phyloP scores from a whole-genome alignment of 2,329 filamentous ascomycete genomes.

The Microsporum audouinii region DNA sequence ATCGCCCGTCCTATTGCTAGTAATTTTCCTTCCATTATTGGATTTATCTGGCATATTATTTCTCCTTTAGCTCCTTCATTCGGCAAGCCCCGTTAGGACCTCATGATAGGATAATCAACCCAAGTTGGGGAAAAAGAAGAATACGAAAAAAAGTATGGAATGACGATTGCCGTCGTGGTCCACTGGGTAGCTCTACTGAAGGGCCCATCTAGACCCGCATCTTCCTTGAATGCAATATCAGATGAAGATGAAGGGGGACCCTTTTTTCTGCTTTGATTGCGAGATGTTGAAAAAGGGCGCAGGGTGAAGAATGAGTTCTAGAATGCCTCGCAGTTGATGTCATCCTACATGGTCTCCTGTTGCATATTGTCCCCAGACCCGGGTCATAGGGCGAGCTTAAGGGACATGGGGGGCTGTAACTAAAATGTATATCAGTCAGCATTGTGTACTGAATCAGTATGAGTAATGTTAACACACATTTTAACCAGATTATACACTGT shows the following conservation, averaged over 20 bases:
- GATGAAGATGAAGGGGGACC: neutral
- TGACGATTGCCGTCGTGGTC: neutral
- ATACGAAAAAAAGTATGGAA: neutral
- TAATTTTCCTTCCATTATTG: neutral
- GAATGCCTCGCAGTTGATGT: constrained; percentile 2
- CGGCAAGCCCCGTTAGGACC: neutral
- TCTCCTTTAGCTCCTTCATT: neutral
- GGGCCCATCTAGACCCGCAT: constrained; percentile 1
- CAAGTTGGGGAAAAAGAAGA: neutral
- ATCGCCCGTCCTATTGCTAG: neutral
- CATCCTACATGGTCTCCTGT: constrained; percentile 2
- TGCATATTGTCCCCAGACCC: neutral
- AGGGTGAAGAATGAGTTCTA: neutral
- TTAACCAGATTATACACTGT: neutral
- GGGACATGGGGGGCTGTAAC: neutral
- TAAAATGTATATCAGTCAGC: neutral
- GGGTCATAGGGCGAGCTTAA: neutral
- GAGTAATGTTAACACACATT: neutral
- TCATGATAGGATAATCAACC: neutral
- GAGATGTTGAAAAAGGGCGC: neutral
- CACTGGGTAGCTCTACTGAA: neutral
- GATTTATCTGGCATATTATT: neutral
- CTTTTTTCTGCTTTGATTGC: neutral
- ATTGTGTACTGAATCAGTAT: neutral
- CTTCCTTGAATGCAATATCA: neutral